phyloP scores from a whole-genome alignment of 192 early-diverging fungal species.

The Entomortierella parvispora region DNA sequence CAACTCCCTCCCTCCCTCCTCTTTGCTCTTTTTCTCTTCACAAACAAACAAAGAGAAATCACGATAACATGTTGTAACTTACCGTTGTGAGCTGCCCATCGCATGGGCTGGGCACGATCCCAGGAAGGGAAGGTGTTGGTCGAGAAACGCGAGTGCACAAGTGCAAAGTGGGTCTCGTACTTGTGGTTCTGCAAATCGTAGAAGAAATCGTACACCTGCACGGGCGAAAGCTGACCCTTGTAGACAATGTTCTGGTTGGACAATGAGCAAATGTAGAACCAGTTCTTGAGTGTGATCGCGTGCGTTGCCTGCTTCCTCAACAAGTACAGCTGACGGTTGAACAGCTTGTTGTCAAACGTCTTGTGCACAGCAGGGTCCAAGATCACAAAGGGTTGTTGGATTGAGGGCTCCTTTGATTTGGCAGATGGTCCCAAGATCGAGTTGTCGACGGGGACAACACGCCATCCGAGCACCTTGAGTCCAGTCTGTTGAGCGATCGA shows the following conservation, averaged over 20 bases:
- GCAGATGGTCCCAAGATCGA: conserved; percentile 91
- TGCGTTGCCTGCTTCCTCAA: conserved; percentile 92
- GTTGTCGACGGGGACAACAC: conserved; percentile 85
- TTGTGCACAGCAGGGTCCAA: conserved; percentile 53
- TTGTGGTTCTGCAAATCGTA: conserved; percentile 85
- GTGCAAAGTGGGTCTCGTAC: conserved; percentile 91
- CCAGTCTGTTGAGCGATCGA: conserved; percentile 78
- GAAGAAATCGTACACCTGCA: conserved; percentile 95
- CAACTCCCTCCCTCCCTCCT: neutral
- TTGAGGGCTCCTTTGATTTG: conserved; percentile 88
- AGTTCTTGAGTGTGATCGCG: conserved; percentile 84
- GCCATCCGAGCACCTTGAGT: conserved; percentile 89
- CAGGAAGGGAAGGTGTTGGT: conserved; percentile 99
- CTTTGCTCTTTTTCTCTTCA: neutral
- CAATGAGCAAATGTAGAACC: conserved; percentile 98
- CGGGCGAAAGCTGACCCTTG: conserved; percentile 96
- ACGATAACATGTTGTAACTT: conserved; percentile 3
- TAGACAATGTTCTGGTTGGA: conserved; percentile 94
- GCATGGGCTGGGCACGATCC: conserved; percentile 99
- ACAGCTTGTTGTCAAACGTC: conserved; percentile 64
- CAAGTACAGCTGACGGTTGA: conserved; percentile 89
- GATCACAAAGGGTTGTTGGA: conserved; percentile 93
- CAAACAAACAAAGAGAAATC: neutral
- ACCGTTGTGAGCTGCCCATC: conserved; percentile 99
- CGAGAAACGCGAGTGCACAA: conserved; percentile 98